Conservation (phyloP, 2,329 filamentous ascomycete genomes). For the Tolypocladium tundrense region DNA sequence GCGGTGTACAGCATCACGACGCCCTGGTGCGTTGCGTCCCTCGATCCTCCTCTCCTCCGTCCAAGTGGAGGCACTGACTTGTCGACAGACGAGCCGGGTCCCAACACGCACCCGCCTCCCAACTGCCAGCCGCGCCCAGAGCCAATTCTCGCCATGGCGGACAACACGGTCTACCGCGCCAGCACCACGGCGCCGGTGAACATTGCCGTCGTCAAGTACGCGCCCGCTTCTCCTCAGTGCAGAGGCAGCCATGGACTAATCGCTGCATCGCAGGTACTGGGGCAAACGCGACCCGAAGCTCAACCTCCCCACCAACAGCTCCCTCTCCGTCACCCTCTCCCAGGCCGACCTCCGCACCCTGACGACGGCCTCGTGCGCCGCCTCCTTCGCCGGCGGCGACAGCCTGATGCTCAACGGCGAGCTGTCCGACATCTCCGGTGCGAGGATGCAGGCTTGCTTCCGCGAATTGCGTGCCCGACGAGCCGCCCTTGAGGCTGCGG, state of each 20-base stretch:
- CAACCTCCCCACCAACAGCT: slow-evolving; percentile 96
- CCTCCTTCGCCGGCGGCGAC: slow-evolving; percentile 54
- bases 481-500: slow-evolving; percentile 58
- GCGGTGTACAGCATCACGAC: background rate
- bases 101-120: background rate
- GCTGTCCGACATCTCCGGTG: slow-evolving; percentile 72
- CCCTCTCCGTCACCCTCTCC: slow-evolving; percentile 90
- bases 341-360: slow-evolving; percentile 90
- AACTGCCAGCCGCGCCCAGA: background rate
- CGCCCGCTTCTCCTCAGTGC: background rate
- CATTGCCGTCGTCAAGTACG: slow-evolving; percentile 92
- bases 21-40: background rate
- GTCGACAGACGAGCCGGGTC: background rate
- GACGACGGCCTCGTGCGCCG: slow-evolving; percentile 87
- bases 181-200: slow-evolving; percentile 97
- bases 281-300: slow-evolving; percentile 90
- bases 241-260: background rate
- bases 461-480: slow-evolving; percentile 73
- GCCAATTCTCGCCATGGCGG: slow-evolving; percentile 27
- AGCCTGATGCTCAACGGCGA: slow-evolving; percentile 76
- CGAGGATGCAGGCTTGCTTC: slow-evolving; percentile 91
- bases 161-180: slow-evolving; percentile 65
- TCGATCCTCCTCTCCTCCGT: background rate
- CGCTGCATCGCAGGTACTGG: slow-evolving; percentile 56
- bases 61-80: background rate